phyloP scores from a whole-genome alignment of 768 basidiomycete genomes.

The Zangia roseola region DNA sequence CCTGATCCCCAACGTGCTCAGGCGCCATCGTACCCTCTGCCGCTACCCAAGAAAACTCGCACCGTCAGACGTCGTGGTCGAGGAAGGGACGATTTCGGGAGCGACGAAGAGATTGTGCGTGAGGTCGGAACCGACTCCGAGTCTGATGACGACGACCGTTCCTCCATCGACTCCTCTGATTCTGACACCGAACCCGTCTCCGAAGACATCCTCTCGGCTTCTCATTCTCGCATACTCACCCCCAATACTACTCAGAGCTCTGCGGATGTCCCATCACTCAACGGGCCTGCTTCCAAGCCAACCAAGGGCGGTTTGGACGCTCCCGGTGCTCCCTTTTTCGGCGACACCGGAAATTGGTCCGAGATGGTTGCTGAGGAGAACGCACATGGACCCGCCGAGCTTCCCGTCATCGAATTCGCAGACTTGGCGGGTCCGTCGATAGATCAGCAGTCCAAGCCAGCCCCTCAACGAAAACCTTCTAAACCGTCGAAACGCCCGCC shows the following conservation, averaged over 20 bases:
- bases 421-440: conserved; percentile 44
- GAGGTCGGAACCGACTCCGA: conserved; percentile 73
- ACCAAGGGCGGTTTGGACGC: conserved; percentile 28
- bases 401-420: conserved; percentile 81
- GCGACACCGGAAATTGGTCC: conserved; percentile 63
- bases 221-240: conserved; percentile 56
- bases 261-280: conserved; percentile 35
- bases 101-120: conserved; percentile 77
- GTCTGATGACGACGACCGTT: conserved; percentile 56
- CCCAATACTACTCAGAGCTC: conserved; percentile 68
- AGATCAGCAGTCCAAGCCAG: conserved; percentile 33
- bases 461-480: conserved; percentile 40
- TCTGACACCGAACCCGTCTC: conserved; percentile 71
- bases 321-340: conserved; percentile 50
- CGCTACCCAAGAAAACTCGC: conserved; percentile 37
- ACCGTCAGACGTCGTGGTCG: conserved; percentile 62
- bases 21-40: conserved; percentile 32
- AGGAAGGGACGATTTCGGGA: conserved; percentile 55
- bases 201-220: conserved; percentile 55
- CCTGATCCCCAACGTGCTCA: conserved; percentile 29
- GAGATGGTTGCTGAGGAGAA: conserved; percentile 82
- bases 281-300: conserved; percentile 23
- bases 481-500: conserved; percentile 40
- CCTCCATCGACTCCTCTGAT: conserved; percentile 59
- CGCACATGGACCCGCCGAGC: conserved; percentile 57